Evolutionary conservation across 805 yeast species (phyloP), one percentile per base, ranked within the genome.

Genomic region (Isabelozyma rhagii): DNA sequence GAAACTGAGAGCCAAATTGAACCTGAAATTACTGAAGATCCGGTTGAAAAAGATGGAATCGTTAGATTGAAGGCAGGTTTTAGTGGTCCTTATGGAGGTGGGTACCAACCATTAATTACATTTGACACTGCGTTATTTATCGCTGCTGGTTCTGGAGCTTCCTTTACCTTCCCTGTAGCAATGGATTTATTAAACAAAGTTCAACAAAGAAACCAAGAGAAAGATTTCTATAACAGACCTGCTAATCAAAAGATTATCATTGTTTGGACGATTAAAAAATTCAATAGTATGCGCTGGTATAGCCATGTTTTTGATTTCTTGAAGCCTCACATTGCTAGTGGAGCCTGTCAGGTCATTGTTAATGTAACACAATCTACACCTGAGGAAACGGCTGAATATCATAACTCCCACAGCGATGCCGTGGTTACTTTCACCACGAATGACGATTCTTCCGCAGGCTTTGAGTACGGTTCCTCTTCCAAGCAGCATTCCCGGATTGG

Each of bases 81-180:
- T 40, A 66, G 66, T 31, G 83, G 83, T 0, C 83, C 83, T 0
- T 72, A 66, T 51, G 81, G 82, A 0, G 79, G 73, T 2, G 58
- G 61, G 17, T 63, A 64, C 41, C 78, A 77, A 47, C 71, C 77
- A 4, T 61, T 77, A 31, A 56, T 65, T 9, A 62, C 70, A 7
- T 79, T 79, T 54, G 80, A 78, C 44, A 51, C 72, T 8, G 64
- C 63, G 8, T 44, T 71, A 4, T 69, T 77, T 38, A 49, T 78
- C 13, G 66, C 67, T 9, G 72, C 75, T 4, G 83, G 82, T 1
- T 66, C 77, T 2, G 83, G 83, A 2, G 74, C 72, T 5, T 68
- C 82, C 1, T 77, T 73, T 56, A 64, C 69, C 1, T 66, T 78
- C 45, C 81, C 82, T 1, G 68, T 75, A 1, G 75, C 78, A 8